Conservation (phyloP, 768 basidiomycete species). For the Coprinopsis marcescibilis region DNA sequence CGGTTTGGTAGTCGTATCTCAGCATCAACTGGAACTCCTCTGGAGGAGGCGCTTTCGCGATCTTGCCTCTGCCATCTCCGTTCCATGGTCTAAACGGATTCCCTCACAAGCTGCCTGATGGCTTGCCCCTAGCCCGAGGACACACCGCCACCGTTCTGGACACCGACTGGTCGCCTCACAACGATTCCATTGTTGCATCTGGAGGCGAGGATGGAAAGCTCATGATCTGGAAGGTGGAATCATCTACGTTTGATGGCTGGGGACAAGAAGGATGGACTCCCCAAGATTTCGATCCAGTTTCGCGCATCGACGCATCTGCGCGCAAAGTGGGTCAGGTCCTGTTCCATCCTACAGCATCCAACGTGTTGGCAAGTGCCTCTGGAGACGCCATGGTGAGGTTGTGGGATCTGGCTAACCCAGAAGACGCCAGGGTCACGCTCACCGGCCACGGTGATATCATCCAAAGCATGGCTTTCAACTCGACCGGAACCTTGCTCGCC, state of each 20-base stretch:
- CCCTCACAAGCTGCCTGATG: conserved; percentile 83
- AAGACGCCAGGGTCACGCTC: conserved; percentile 55
- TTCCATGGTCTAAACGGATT: conserved; percentile 50
- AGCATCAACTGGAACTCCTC: conserved; percentile 93
- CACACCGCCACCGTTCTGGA: conserved; percentile 85
- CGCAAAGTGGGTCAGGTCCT: conserved; percentile 92
- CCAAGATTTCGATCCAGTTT: conserved; percentile 79
- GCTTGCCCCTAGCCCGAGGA: conserved; percentile 84
- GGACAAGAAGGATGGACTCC: conserved; percentile 77
- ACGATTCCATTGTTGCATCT: conserved; percentile 86
- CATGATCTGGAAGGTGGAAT: conserved; percentile 83
- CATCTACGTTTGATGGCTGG: conserved; percentile 74
- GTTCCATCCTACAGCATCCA: conserved; percentile 87
- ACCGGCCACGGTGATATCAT: conserved; percentile 82
- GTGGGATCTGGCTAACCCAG: conserved; percentile 82
- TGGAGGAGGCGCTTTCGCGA: conserved; percentile 91
- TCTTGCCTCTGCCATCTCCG: conserved; percentile 79
- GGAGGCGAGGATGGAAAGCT: conserved; percentile 93
- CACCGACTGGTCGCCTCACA: conserved; percentile 94
- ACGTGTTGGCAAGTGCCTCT: conserved; percentile 73
- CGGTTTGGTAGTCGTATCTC: conserved; percentile 61
- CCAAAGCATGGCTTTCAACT: conserved; percentile 79
- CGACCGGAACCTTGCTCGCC: conserved; percentile 72
- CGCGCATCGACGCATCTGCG: conserved; percentile 68
- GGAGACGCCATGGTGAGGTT: conserved; percentile 87